Evolutionary conservation across 1,139 yeast genomes (phyloP).

Genomic region (Candida glucosophila): DNA sequence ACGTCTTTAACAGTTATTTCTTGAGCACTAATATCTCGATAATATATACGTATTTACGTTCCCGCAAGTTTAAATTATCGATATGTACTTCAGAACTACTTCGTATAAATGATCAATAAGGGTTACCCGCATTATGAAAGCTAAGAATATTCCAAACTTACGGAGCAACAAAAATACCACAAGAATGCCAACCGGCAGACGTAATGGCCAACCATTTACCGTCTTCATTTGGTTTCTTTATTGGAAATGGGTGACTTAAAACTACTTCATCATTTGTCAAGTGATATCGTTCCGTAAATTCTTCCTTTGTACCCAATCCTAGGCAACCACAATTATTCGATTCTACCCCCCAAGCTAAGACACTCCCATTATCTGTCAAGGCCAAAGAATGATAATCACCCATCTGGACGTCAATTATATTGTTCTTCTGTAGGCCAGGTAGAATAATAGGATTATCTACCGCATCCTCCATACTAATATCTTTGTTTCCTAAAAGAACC

Average conservation of each 20-base stretch:
- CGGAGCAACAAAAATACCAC: constrained; percentile 32
- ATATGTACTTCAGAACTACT: too few relatives aligned
- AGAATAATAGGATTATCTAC: constrained; percentile 19
- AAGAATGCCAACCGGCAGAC: constrained; percentile 81
- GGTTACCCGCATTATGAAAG: constrained; percentile 1
- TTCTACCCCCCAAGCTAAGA: constrained; percentile 69
- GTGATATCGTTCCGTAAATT: constrained; percentile 9
- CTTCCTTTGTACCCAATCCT: constrained; percentile 47
- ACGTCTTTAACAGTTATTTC: too few relatives aligned
- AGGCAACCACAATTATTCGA: constrained; percentile 58
- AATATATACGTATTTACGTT: too few relatives aligned
- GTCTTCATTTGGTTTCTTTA: constrained; percentile 17
- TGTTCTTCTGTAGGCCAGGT: constrained; percentile 40
- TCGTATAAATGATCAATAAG: background rate
- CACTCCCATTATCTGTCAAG: constrained; percentile 46
- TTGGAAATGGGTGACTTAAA: constrained; percentile 36
- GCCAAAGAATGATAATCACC: constrained; percentile 75
- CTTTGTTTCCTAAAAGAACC: constrained; percentile 35
- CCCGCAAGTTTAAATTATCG: too few relatives aligned
- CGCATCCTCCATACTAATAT: constrained; percentile 8
- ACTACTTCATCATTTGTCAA: constrained; percentile 7
- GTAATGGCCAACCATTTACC: constrained; percentile 46
- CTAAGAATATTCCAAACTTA: constrained; percentile 1
- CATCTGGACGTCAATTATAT: constrained; percentile 49
- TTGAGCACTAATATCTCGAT: too few relatives aligned